Evolutionary conservation across 257 asterid genomes (phyloP).

Genomic region (Solanum neorickii): DNA sequence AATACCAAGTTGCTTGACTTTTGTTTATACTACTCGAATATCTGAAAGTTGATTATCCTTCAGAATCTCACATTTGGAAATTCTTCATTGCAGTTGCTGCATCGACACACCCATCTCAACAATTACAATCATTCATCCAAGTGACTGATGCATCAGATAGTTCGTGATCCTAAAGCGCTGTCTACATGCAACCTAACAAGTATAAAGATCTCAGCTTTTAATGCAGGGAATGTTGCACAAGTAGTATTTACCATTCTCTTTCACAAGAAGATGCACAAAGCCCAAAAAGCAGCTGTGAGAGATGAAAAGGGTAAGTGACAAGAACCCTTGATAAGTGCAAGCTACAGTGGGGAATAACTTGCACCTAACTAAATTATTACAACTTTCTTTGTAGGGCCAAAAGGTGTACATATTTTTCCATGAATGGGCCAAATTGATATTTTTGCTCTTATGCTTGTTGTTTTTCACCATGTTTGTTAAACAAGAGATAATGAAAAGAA

Average conservation of each 20-base stretch:
- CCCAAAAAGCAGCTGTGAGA: not conserved
- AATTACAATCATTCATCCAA: not conserved
- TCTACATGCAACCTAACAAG: not conserved
- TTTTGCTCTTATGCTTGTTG: constrained; percentile 43
- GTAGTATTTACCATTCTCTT: not conserved
- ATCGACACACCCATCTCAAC: not conserved
- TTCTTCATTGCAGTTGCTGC: not conserved
- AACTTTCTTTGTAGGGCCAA: not conserved
- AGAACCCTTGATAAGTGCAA: constrained; percentile 8
- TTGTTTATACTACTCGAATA: not conserved
- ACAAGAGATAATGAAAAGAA: constrained; percentile 19
- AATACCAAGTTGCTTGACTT: not conserved
- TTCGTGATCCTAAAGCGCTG: not conserved
- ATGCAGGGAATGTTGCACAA: not conserved
- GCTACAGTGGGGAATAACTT: not conserved
- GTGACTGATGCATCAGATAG: not conserved
- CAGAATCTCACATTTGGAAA: not conserved
- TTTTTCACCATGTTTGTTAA: constrained; percentile 13
- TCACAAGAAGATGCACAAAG: not conserved
- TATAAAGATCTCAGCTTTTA: not conserved
- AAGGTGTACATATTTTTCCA: not conserved
- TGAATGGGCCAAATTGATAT: constrained; percentile 23
- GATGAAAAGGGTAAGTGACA: constrained; percentile 4
- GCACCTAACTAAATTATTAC: constrained; percentile 1
- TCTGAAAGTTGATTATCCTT: not conserved